Percentiles rank a stretch among this genome's conserved stretches.
Evolutionary conservation across 805 yeast genomes (phyloP).

Genomic region (Alloascoidea hylecoeti): DNA sequence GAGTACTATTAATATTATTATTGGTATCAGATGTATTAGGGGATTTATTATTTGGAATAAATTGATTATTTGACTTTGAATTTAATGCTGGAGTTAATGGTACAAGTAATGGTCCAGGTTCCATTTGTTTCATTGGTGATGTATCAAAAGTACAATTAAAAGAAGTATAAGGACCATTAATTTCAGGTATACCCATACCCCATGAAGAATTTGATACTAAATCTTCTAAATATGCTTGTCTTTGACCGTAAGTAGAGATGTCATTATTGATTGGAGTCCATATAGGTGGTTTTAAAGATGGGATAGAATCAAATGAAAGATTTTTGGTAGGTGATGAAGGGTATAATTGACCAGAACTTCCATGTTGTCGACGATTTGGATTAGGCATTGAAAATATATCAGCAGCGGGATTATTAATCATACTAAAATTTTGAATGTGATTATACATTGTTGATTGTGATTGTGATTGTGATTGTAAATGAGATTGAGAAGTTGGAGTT

Average conservation of each 20-base stretch:
- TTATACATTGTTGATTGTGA: too few relatives aligned
- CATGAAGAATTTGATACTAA: background rate
- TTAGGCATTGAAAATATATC: too few relatives aligned
- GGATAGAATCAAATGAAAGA: too few relatives aligned
- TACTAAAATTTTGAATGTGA: too few relatives aligned
- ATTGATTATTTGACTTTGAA: background rate
- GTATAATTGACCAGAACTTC: background rate
- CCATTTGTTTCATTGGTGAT: background rate
- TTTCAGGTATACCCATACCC: background rate
- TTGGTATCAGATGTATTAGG: background rate
- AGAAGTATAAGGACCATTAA: too few relatives aligned
- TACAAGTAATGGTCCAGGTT: conserved; percentile 1
- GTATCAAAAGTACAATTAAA: background rate
- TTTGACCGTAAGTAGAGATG: too few relatives aligned
- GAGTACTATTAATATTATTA: background rate
- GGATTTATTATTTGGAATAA: background rate
- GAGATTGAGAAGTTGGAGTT: background rate
- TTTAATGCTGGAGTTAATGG: conserved; percentile 1
- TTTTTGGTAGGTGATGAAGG: too few relatives aligned
- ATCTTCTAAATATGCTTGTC: background rate
- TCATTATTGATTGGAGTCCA: too few relatives aligned
- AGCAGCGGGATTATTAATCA: too few relatives aligned
- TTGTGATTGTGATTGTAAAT: background rate
- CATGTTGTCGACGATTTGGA: background rate
- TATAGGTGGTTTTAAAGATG: too few relatives aligned